Evolutionary conservation across 164 flowering plant species (phyloP).

Genomic region (Paratinospora sagittata): DNA sequence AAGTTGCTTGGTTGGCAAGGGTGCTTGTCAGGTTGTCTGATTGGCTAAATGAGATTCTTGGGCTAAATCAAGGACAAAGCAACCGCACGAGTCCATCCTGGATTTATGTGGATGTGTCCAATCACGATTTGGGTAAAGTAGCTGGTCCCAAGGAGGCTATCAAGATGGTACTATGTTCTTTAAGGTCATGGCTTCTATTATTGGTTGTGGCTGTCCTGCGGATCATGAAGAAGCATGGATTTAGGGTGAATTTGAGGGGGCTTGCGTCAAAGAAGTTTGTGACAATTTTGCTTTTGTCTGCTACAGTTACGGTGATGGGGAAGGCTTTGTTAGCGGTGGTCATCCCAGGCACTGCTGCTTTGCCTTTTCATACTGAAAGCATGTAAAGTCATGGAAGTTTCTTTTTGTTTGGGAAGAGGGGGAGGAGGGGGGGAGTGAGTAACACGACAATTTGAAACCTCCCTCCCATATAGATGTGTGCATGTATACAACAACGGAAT

Average conservation of each 20-base stretch:
- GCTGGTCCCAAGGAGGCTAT: conserved; percentile 38
- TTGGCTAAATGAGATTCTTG: conserved; percentile 58
- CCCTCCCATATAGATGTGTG: no score
- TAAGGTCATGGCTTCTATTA: conserved; percentile 39
- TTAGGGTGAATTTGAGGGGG: conserved; percentile 65
- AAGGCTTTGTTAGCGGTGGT: not conserved
- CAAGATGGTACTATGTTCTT: conserved; percentile 29
- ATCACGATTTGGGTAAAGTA: conserved; percentile 22
- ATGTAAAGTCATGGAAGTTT: no score
- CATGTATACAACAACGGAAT: no score
- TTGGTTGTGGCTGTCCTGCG: conserved; percentile 22
- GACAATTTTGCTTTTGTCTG: conserved; percentile 29
- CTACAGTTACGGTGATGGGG: not conserved
- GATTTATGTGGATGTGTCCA: conserved; percentile 42
- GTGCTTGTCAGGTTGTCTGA: conserved; percentile 50
- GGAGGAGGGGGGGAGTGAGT: no score
- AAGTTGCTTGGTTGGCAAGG: conserved; percentile 81
- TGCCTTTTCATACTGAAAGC: not conserved
- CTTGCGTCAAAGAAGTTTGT: conserved; percentile 72
- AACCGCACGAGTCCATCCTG: conserved; percentile 13
- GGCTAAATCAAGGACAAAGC: conserved; percentile 33
- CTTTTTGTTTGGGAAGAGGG: no score
- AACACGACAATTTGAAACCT: no score
- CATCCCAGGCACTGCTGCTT: no score
- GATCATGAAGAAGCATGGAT: conserved; percentile 48